phyloP scores from a whole-genome alignment of 148 eudicot genomes.

The Pharnaceum exiguum region DNA sequence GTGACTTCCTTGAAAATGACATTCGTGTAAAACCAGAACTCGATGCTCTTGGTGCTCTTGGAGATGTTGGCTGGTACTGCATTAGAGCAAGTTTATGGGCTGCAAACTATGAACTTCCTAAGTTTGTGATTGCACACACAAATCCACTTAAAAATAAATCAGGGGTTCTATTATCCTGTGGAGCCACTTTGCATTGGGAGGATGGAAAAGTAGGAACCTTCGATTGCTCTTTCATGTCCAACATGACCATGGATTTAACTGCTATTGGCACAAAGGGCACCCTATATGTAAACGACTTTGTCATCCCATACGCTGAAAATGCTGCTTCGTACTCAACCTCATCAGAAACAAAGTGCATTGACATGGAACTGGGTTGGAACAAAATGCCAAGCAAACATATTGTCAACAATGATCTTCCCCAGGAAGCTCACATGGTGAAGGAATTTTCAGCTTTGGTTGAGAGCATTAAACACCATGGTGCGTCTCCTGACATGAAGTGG shows the following conservation, averaged over 20 bases:
- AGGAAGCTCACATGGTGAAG: constrained; percentile 31
- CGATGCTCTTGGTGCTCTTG: constrained; percentile 39
- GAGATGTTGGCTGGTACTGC: constrained; percentile 38
- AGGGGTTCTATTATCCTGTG: constrained; percentile 25
- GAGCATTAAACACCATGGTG: too few species aligned
- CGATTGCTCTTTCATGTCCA: constrained; percentile 27
- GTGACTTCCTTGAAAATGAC: constrained; percentile 26
- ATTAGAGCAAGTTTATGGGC: constrained; percentile 32
- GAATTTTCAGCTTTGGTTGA: too few species aligned
- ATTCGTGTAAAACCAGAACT: constrained; percentile 39
- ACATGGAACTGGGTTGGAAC: constrained; percentile 15
- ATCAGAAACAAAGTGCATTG: neutral
- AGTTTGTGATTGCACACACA: constrained; percentile 18
- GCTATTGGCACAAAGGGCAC: constrained; percentile 25
- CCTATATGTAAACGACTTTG: too few species aligned
- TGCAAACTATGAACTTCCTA: constrained; percentile 25
- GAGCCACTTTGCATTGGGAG: constrained; percentile 23
- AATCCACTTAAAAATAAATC: constrained; percentile 20
- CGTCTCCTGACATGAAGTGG: constrained; percentile 29
- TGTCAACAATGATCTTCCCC: constrained; percentile 25
- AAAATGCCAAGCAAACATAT: constrained; percentile 17
- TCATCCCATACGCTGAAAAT: too few species aligned
- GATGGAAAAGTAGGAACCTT: constrained; percentile 25
- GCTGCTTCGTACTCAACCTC: too few species aligned
- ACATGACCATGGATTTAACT: constrained; percentile 21